phyloP scores from a whole-genome alignment of 2,329 filamentous ascomycete species.

The Aspergillus fumigatus region DNA sequence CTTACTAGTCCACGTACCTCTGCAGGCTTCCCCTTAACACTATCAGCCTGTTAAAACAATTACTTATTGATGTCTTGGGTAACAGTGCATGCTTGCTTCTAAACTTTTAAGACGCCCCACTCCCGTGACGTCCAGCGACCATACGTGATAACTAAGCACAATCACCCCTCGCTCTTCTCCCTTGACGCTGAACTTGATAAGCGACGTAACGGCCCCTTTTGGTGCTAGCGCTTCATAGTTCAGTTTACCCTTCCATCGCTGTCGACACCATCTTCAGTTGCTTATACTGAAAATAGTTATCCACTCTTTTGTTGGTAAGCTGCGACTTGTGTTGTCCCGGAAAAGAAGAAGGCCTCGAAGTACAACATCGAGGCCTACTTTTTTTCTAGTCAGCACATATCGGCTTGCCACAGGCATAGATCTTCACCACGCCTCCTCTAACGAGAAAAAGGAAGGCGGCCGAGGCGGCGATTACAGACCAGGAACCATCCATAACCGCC shows the following conservation, averaged over 20 bases:
- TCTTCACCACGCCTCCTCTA: conserved; percentile 50
- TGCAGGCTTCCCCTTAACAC: background rate
- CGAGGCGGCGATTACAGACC: conserved; percentile 39
- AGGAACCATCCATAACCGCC: conserved; percentile 25
- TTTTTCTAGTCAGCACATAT: conserved; percentile 20
- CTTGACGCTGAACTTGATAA: background rate
- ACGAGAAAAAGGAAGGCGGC: conserved; percentile 51
- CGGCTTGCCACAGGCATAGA: conserved; percentile 10
- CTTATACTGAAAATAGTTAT: background rate
- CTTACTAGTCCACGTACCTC: background rate
- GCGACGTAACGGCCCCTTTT: background rate
- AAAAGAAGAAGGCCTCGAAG: conserved; percentile 21
- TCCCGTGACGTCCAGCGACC: background rate
- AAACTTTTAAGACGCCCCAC: background rate
- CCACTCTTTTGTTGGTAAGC: conserved; percentile 12
- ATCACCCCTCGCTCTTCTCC: background rate
- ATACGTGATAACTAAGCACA: background rate
- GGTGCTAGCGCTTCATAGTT: background rate
- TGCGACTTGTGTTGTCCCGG: conserved; percentile 22
- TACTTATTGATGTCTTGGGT: background rate
- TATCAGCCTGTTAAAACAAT: background rate
- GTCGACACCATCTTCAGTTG: background rate
- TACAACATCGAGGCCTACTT: conserved; percentile 16
- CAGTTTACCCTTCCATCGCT: background rate
- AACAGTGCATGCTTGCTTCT: background rate